A percentile compares a stretch with the other conserved stretches of the same genome.
These are phyloP conservation scores for Alternaria burnsii DNA, from an alignment of 2,329 filamentous ascomycete genomes.

Conservation along the genomic window DNA sequence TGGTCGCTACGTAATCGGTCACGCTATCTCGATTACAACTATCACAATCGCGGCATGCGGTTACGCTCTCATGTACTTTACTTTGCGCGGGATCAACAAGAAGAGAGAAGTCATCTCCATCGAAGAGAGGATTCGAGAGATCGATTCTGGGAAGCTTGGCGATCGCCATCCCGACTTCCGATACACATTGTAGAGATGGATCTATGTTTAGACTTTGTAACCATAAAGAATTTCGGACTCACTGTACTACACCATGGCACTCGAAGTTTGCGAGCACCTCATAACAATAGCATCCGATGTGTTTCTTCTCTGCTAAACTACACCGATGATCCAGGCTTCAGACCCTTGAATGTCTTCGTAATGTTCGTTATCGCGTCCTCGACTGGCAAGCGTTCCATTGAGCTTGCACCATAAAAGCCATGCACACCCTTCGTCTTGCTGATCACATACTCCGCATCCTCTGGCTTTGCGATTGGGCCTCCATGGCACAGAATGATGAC, in stretches of 20 bases:
- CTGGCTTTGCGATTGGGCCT: constrained; percentile 70
- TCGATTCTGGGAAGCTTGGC: constrained; percentile 50
- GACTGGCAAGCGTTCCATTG: constrained; percentile 74
- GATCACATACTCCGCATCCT: constrained; percentile 71
- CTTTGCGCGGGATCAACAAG: not conserved
- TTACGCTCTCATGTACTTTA: not conserved
- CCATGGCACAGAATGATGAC: constrained; percentile 76
- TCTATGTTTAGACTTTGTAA: not conserved
- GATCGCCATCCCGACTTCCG: constrained; percentile 62
- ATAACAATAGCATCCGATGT: not conserved
- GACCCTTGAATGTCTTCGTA: constrained; percentile 62
- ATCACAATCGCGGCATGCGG: not conserved
- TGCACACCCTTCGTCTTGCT: constrained; percentile 69
- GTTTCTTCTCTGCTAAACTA: not conserved
- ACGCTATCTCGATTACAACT: not conserved
- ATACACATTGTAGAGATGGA: constrained; percentile 34
- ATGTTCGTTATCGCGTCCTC: constrained; percentile 70
- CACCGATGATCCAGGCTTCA: constrained; percentile 25
- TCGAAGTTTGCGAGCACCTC: not conserved
- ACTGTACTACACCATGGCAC: not conserved
- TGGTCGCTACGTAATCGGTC: not conserved
- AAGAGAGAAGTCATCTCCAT: not conserved
- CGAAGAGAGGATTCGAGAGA: not conserved
- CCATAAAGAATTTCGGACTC: not conserved
- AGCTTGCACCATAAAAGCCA: constrained; percentile 75